Evolutionary conservation across 306 rosid species (phyloP).

Genomic region (Fagus crenata): DNA sequence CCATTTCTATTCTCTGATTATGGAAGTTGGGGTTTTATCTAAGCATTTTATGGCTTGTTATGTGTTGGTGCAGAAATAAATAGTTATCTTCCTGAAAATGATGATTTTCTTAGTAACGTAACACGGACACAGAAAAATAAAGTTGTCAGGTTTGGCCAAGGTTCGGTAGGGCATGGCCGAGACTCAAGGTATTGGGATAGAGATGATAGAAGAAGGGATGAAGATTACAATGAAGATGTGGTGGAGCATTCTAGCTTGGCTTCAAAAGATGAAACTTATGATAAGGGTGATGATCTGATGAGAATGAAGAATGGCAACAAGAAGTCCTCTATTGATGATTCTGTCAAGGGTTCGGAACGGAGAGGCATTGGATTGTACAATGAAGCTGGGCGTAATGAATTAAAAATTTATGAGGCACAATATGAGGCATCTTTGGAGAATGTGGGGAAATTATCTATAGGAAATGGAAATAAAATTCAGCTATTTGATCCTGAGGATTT

Average conservation of each 20-base stretch:
- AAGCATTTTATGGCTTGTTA: conserved; percentile 22
- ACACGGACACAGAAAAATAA: conserved; percentile 63
- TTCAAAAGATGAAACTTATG: conserved; percentile 31
- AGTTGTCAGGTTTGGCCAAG: conserved; percentile 78
- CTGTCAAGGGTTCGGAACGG: conserved; percentile 36
- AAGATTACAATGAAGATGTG: conserved; percentile 70
- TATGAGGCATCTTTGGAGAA: conserved; percentile 83
- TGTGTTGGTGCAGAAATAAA: conserved; percentile 51
- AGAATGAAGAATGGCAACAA: conserved; percentile 32
- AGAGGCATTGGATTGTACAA: conserved; percentile 76
- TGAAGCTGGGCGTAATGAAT: conserved; percentile 93
- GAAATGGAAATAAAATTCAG: conserved; percentile 30
- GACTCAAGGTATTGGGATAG: conserved; percentile 96
- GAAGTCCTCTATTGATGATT: conserved; percentile 42
- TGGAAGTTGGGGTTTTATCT: conserved; percentile 4
- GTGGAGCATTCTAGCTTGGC: conserved; percentile 40
- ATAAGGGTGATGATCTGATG: conserved; percentile 29
- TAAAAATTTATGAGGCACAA: conserved; percentile 82
- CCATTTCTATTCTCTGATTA: not conserved
- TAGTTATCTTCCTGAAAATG: conserved; percentile 46
- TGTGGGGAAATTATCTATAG: conserved; percentile 27
- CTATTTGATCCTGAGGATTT: conserved; percentile 34
- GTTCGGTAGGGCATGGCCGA: conserved; percentile 68
- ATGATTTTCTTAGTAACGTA: conserved; percentile 84
- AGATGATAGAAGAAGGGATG: conserved; percentile 97